Conservation (phyloP, 306 rosid species). For the Vicia villosa region DNA sequence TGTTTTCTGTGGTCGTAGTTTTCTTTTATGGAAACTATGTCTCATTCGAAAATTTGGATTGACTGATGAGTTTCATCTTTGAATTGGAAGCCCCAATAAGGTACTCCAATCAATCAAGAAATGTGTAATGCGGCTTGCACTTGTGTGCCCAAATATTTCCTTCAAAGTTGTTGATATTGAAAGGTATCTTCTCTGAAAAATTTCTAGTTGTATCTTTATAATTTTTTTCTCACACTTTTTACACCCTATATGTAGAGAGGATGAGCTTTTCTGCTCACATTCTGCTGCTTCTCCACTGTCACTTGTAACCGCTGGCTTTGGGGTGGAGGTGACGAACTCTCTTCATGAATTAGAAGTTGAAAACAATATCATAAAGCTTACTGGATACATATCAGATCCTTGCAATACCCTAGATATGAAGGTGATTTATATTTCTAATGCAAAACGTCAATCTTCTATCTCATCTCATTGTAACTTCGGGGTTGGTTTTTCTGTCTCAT, state of each 20-base stretch:
- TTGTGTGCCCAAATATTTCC: constrained; percentile 63
- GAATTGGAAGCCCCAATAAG: constrained; percentile 78
- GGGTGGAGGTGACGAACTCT: constrained; percentile 58
- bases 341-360: constrained; percentile 57
- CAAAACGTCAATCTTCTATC: constrained; percentile 32
- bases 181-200: constrained; percentile 57
- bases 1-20: constrained; percentile 36
- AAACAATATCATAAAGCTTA: constrained; percentile 62
- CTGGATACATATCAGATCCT: constrained; percentile 77
- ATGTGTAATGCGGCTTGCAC: constrained; percentile 63
- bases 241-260: constrained; percentile 58
- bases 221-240: constrained; percentile 39
- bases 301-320: constrained; percentile 71
- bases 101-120: constrained; percentile 81
- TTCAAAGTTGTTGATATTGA: constrained; percentile 74
- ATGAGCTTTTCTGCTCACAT: constrained; percentile 66
- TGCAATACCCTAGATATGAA: constrained; percentile 52
- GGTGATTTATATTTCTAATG: constrained; percentile 50
- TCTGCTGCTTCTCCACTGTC: constrained; percentile 74
- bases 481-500: constrained; percentile 22
- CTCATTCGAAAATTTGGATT: constrained; percentile 40
- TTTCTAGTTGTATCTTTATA: constrained; percentile 29
- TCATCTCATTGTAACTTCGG: constrained; percentile 25
- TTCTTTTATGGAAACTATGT: constrained; percentile 34
- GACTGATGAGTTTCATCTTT: constrained; percentile 46